These are phyloP conservation scores for Leucosporidium yakuticum DNA, from an alignment of 768 basidiomycete species.

Conservation along the genomic window DNA sequence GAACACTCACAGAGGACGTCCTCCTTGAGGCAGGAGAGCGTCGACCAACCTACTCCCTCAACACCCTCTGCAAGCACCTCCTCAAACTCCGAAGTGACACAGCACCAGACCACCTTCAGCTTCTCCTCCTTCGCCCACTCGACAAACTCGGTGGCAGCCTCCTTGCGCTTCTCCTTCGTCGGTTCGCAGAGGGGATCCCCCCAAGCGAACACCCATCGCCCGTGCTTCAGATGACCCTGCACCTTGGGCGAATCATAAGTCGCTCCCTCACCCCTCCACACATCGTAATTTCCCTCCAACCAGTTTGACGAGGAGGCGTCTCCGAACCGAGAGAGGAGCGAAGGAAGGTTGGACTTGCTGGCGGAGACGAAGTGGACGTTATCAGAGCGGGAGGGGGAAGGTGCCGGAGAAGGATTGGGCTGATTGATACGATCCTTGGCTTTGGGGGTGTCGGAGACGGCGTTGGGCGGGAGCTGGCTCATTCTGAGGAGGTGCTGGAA, in stretches of 20 bases:
- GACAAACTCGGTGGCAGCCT: conserved; percentile 20
- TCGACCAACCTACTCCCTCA: not conserved
- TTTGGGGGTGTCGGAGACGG: too few relatives aligned
- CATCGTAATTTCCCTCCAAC: conserved; percentile 27
- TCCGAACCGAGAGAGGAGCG: conserved; percentile 27
- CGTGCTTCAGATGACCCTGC: conserved; percentile 24
- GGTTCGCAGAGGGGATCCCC: conserved; percentile 29
- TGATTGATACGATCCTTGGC: too few relatives aligned
- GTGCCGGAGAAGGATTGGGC: too few relatives aligned
- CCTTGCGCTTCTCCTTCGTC: conserved; percentile 1
- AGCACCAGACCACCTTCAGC: conserved; percentile 20
- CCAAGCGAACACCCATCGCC: conserved; percentile 29
- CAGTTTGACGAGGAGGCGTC: conserved; percentile 18
- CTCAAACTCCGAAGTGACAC: conserved; percentile 19
- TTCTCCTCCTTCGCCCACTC: conserved; percentile 19
- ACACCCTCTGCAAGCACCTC: conserved; percentile 16
- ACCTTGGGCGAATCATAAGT: conserved; percentile 18
- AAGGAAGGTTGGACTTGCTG: conserved; percentile 19
- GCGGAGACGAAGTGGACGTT: not conserved
- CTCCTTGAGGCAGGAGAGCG: not conserved
- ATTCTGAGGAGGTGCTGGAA: not conserved
- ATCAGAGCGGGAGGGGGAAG: not conserved
- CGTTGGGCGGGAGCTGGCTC: conserved; percentile 1
- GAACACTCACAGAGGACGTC: too few relatives aligned
- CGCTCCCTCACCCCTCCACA: conserved; percentile 19